phyloP scores from a whole-genome alignment of 2,329 filamentous ascomycete species.

The Tetracladium maxilliforme region DNA sequence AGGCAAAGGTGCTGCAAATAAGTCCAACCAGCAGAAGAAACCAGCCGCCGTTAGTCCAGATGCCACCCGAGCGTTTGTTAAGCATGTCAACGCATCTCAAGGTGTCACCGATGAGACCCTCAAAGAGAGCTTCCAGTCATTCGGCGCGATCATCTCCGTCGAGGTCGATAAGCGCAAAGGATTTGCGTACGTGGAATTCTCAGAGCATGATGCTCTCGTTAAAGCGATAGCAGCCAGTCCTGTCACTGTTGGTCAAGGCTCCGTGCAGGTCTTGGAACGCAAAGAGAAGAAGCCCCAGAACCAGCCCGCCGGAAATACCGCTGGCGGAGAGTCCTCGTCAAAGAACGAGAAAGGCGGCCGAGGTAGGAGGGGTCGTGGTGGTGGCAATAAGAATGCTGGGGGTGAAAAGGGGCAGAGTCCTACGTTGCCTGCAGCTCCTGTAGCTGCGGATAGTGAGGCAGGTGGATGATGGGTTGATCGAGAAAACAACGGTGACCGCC shows the following conservation, averaged over 20 bases:
- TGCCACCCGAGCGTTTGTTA: constrained; percentile 58
- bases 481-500: no score
- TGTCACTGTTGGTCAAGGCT: constrained; percentile 68
- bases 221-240: constrained; percentile 75
- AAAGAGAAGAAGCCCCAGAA: constrained; percentile 42
- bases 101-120: constrained; percentile 77
- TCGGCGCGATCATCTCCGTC: constrained; percentile 62
- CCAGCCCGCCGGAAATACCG: constrained; percentile 6
- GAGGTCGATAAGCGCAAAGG: constrained; percentile 93
- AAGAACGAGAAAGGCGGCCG: constrained; percentile 3
- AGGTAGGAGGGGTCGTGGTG: no score
- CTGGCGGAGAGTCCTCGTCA: constrained; percentile 2
- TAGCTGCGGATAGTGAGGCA: no score
- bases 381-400: no score
- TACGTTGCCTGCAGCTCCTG: no score
- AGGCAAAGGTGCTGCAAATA: no score
- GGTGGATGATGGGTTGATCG: no score
- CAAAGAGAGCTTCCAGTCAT: constrained; percentile 56
- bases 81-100: constrained; percentile 77
- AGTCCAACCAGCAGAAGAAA: no score
- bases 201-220: constrained; percentile 53
- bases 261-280: constrained; percentile 74
- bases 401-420: no score
- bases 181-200: constrained; percentile 86
- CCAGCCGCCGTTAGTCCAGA: constrained; percentile 18